Base-by-base conservation (phyloP, 345 rosid genomes). In the Aquilaria yunnanensis region DNA sequence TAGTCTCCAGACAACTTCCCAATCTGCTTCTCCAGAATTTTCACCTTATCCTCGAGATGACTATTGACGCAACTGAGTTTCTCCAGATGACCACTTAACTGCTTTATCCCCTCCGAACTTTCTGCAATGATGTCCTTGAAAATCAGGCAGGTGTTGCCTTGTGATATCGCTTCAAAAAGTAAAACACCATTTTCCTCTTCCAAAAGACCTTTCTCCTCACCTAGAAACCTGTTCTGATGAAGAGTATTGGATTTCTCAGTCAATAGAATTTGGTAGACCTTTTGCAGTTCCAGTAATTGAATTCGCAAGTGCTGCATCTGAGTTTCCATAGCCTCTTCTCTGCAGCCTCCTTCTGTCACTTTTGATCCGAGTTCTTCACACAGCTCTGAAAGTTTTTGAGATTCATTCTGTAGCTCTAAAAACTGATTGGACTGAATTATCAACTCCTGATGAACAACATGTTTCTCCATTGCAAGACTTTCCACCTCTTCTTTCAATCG, bases 401-500 rank as follows among this genome's bases (percentile, higher is more conserved):
- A 62, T 72, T 79, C 83, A 59, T 65, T 72, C 70, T 64, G 87
- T 67, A 81, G 76, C 68, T 63, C 43, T 14, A 73, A 57, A 47
- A 84, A 68, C 77, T 78, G 80, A 71, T 67, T 78, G 57, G 76
- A 67, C 65, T 59, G 86, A 69, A 64, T 66, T 46, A 75, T 77
- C 68, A 79, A 78, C 67, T 84, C 78, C 59, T 75, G 75, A 61
- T 63, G 73, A 59, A 88, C 77, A 49, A 47, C 55, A 67, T 58
- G 72, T 71, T 76, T 86, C 72, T 75, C 79, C 47, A 75, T 34
- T 64, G 74, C 80, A 60, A 86, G 78, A 74, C 68, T 68, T n/a
- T 69, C 72, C 52, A 81, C 81, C 73, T 91, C 96, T 65, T 69
- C 71, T 66, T 82, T 83, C 65, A 79, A 80, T 77, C 83, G 83